Evolutionary conservation across 176 grass and related monocot genomes (phyloP).

Genomic region (Lolium perenne): DNA sequence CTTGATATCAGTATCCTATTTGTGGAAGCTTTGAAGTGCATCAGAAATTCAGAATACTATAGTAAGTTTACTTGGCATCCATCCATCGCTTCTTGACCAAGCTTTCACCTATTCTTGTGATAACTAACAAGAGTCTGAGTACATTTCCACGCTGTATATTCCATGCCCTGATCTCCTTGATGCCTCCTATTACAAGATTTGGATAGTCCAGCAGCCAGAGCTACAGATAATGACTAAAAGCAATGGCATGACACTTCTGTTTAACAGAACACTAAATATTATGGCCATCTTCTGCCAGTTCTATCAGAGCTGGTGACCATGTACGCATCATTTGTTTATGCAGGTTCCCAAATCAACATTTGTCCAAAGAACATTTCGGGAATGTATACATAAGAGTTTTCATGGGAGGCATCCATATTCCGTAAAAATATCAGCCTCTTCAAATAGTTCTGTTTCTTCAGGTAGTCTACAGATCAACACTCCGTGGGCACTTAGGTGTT

Average conservation of each 20-base stretch:
- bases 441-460: constrained; percentile 18
- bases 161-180: constrained; percentile 29
- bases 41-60: constrained; percentile 7
- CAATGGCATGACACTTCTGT: neutral
- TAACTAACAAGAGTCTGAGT: neutral
- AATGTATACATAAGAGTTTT: neutral
- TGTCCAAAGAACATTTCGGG: constrained; percentile 20
- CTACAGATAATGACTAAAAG: constrained; percentile 2
- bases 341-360: neutral
- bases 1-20: constrained; percentile 2
- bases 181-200: constrained; percentile 23
- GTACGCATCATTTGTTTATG: constrained; percentile 4
- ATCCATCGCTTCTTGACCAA: constrained; percentile 31
- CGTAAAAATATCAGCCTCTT: neutral
- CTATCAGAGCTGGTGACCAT: constrained; percentile 18
- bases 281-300: constrained; percentile 10
- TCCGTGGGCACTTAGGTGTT: neutral
- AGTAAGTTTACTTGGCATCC: constrained; percentile 14
- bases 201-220: constrained; percentile 14
- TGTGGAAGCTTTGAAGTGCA: constrained; percentile 8
- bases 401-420: constrained; percentile 4
- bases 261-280: neutral
- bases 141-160: neutral
- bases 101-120: neutral
- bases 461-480: neutral